phyloP scores from a whole-genome alignment of 1,139 yeast species.

The Yamadazyma diospyri region DNA sequence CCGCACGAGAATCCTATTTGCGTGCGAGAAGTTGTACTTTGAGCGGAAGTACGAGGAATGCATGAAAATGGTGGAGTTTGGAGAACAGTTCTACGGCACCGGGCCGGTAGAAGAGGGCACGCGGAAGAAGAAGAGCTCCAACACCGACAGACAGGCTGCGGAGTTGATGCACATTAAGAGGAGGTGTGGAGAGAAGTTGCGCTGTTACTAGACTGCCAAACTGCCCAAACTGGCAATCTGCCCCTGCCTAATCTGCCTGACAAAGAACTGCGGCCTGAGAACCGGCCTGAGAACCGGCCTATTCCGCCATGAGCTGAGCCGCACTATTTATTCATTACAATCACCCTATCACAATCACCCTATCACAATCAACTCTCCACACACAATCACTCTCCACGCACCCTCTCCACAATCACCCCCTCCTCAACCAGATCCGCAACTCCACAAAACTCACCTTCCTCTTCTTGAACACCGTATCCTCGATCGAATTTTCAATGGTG shows the following conservation, averaged over 20 bases:
- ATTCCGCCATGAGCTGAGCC: no score
- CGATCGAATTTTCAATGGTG: slow-evolving; percentile 31
- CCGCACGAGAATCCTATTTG: slow-evolving; percentile 34
- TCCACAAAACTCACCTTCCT: slow-evolving; percentile 61
- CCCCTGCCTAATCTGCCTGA: no score
- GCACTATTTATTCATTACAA: no score
- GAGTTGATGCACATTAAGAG: slow-evolving; percentile 44
- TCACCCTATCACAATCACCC: no score
- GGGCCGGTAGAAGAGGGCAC: slow-evolving; percentile 14
- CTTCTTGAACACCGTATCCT: slow-evolving; percentile 40
- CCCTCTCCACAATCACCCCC: no score
- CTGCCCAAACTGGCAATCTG: no score
- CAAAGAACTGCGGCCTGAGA: no score
- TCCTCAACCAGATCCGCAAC: slow-evolving; percentile 44
- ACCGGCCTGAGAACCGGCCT: no score
- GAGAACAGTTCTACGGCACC: slow-evolving; percentile 28
- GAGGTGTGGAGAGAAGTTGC: slow-evolving; percentile 25
- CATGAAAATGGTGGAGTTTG: slow-evolving; percentile 26
- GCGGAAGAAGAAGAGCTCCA: slow-evolving; percentile 24
- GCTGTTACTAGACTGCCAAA: no score
- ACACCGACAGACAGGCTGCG: slow-evolving; percentile 42
- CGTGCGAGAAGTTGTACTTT: slow-evolving; percentile 51
- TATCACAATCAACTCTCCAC: no score
- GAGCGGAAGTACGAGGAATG: slow-evolving; percentile 44
- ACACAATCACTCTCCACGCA: no score